Evolutionary conservation across 1,284 basidiomycete species (phyloP), one percentile per base, ranked within the genome.

Genomic region (Vanrija sp.): DNA sequence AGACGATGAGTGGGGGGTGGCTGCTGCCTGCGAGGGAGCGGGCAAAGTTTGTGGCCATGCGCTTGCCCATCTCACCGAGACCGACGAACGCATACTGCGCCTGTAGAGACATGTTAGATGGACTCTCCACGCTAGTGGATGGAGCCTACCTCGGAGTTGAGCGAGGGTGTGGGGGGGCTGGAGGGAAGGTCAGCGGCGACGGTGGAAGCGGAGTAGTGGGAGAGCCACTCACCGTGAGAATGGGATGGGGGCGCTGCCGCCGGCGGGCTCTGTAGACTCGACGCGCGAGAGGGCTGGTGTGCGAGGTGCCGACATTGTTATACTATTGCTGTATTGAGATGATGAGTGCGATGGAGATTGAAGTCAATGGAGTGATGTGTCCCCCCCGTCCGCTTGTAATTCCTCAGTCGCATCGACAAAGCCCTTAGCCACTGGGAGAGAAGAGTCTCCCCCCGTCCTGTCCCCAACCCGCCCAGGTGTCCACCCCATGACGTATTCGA

Each of bases 21-120:
- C 53, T 52, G 7, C 58, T 36, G 9, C 47, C 41, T 9, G 51
- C 44, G 15, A 65, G 53, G 35, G 60, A 47, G 44, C 60, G 65
- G 22, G 76, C 76, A 20, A 77, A 54, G 63, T 76, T 77, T 31
- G 66, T 60, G 5, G 75, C 74, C 66, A 73, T 74, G 37, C 69
- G 56, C 52, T 63, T 66, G n/a, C 72, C 73, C 71, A 77, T 77
- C 46, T 69, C 72, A 8, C 76, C 76, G 25, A 77, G 62, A 27
- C 76, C 76, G 49, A 75, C 61, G 53, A 75, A 75, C 3, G 71
- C 76, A 22, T 71, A 59, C 49, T 68, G 73, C 3, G 51, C 51
- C 57, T 59, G 54, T 3, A 14, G 20, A 36, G 24, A 14, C 2
- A 14, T 18, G 37, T 39, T 16, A 39, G 37, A 14, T 19, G 37